Evolutionary conservation across 2,329 filamentous ascomycete genomes (phyloP), one percentile per base, ranked within the genome.

Genomic region (Harringtonia lauricola): DNA sequence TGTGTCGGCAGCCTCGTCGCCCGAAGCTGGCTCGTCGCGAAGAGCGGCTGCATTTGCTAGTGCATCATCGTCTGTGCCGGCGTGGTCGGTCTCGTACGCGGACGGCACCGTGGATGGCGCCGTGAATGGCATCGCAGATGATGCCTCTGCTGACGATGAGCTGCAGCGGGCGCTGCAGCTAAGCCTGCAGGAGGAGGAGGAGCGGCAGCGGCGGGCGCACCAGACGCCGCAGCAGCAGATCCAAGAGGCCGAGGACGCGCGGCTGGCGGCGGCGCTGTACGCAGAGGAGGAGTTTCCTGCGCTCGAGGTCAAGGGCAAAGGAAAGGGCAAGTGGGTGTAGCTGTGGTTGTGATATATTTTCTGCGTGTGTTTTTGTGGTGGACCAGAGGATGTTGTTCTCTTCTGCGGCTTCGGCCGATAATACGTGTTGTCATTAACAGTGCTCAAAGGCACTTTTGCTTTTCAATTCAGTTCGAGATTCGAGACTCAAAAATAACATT

Each of bases 111-210:
- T 13, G 13, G 15, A 9, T 17, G 14, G n/a, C 21, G 21, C 18
- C 50, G 22, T 55, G 51, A 50, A 52, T 5, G 49, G 51, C 19
- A 51, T 54, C 28, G 47, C 51, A 0, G 74, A 79, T 37, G 73
- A 74, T 41, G 79, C 81, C 51, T 51, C n/a, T n/a, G n/a, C n/a
- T n/a, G 24, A 26, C 24, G 24, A 6, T 10, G 10, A 26, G 6
- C 24, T 82, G 38, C 74, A 78, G 42, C 62, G 79, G 30, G 79
- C 79, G 3, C 57, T 82, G 39, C 68, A 69, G 47, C 60, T 82
- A 19, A 83, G 79, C 51, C 62, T 81, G 50, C 68, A 73, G 35
- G 74, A 80, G 48, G 68, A 72, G 44, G 59, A 67, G 51, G 61
- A 59, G 19, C 55, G 60, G n/a, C 57, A 58, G 45, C 42, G 33